These are phyloP conservation scores for Pyrus bretschneideri DNA, from an alignment of 306 rosid genomes.

Conservation along the genomic window DNA sequence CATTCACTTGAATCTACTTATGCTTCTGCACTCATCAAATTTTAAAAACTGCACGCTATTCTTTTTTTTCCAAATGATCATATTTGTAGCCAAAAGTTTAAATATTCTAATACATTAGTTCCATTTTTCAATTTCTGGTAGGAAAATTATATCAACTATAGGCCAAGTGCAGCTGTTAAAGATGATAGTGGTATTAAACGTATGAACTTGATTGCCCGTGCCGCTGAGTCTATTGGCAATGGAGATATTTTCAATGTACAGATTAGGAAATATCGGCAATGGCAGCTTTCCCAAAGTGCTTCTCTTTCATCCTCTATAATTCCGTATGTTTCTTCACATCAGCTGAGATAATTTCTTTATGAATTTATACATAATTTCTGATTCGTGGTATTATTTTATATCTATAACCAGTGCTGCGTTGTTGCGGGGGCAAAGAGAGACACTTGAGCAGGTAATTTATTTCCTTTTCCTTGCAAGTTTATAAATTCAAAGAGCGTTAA, in stretches of 20 bases:
- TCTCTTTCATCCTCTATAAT: constrained; percentile 67
- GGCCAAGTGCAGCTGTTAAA: constrained; percentile 62
- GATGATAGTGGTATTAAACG: constrained; percentile 76
- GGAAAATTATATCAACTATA: constrained; percentile 92
- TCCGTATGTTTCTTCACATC: constrained; percentile 63
- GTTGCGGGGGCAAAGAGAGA: constrained; percentile 82
- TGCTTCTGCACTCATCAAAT: background rate
- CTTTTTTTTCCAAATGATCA: background rate
- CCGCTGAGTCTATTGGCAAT: constrained; percentile 90
- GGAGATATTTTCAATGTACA: constrained; percentile 91
- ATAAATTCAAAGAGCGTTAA: background rate
- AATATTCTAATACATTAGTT: background rate
- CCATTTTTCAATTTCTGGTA: constrained; percentile 26
- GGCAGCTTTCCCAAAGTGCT: constrained; percentile 95
- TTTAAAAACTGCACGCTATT: background rate
- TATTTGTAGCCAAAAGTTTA: background rate
- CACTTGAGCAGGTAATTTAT: constrained; percentile 63
- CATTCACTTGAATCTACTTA: background rate
- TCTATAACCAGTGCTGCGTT: constrained; percentile 56
- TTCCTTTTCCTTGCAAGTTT: constrained; percentile 19
- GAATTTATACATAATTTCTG: constrained; percentile 1
- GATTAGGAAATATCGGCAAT: constrained; percentile 88
- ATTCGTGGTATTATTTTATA: constrained; percentile 8
- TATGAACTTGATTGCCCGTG: constrained; percentile 73
- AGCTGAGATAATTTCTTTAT: constrained; percentile 4